phyloP scores from a whole-genome alignment of 139 green algal species.

The Tetraselmis chui region DNA sequence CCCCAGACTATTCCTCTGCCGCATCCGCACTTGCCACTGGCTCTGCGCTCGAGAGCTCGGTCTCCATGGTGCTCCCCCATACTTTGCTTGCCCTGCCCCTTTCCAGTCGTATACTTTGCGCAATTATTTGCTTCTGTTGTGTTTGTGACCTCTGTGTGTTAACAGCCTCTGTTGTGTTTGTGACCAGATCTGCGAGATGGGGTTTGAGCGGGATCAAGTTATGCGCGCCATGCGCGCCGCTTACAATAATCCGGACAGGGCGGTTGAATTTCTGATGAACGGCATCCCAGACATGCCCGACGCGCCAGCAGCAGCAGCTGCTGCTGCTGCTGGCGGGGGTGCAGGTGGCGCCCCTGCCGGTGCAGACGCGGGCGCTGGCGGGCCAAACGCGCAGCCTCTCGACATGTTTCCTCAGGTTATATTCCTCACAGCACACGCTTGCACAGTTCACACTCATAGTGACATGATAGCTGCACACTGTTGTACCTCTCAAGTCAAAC shows the following conservation, averaged over 20 bases:
- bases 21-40: constrained; percentile 71
- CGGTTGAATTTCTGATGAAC: constrained; percentile 98
- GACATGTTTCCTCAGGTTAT: constrained; percentile 82
- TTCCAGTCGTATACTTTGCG: no score
- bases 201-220: constrained; percentile 74
- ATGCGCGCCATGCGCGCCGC: constrained; percentile 83
- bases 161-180: no score
- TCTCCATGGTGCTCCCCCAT: not conserved
- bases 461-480: no score
- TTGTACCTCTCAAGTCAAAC: no score
- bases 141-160: no score
- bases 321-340: constrained; percentile 9
- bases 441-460: no score
- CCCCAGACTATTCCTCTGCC: constrained; percentile 28
- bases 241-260: constrained; percentile 98
- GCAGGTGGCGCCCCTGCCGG: constrained; percentile 17
- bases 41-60: constrained; percentile 39
- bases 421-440: no score
- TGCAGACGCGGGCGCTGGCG: constrained; percentile 12
- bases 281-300: constrained; percentile 66
- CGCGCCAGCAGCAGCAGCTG: constrained; percentile 1
- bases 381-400: constrained; percentile 68
- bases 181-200: constrained; percentile 93
- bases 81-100: no score
- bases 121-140: no score